Evolutionary conservation across 306 rosid genomes (phyloP), one percentile per base, ranked within the genome.

Genomic region (Prunus campanulata): DNA sequence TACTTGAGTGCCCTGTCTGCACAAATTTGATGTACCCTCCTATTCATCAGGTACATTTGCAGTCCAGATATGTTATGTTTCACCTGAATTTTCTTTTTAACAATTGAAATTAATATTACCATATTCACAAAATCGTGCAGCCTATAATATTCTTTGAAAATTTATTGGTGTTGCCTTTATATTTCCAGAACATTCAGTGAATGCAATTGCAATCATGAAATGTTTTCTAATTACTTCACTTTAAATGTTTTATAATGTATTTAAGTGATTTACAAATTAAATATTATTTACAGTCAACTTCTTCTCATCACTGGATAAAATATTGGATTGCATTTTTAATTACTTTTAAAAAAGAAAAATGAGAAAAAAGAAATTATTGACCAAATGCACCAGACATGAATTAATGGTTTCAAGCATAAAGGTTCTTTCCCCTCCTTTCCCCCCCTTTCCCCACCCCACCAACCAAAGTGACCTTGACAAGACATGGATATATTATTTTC

Each of bases 1-100:
- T 95, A 74, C 97, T 95, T 3, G 90, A 90, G 78, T 95, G 98
- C 81, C 91, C 97, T 42, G 92, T 89, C 69, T 95, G 98, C 88
- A 85, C 83, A 46, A 88, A 82, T 69, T 79, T 90, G 85, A 95
- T 92, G 97, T 92, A 95, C 86, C 98, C 97, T 51, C 98, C 96
- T 66, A 95, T 95, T 77, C 88, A 90, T 87, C 98, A 95, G 93
- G 98, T 92, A 76, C 73, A 30, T 59, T 76, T 71, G 47, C 83
- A 72, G 73, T 71, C 51, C 70, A 48, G 48, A 47, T n/a, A 25
- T 61, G 3, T 25, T 35, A 13, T 74, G 59, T 44, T 46, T 74
- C 20, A 25, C 29, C 24, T 3, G 11, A 49, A 42, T 39, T 59
- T 35, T 22, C 67, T 24, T 6, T 22, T 46, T 72, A 20, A 9